Base-by-base conservation (phyloP, 768 basidiomycete genomes). In the Leccinum subgranulosum region DNA sequence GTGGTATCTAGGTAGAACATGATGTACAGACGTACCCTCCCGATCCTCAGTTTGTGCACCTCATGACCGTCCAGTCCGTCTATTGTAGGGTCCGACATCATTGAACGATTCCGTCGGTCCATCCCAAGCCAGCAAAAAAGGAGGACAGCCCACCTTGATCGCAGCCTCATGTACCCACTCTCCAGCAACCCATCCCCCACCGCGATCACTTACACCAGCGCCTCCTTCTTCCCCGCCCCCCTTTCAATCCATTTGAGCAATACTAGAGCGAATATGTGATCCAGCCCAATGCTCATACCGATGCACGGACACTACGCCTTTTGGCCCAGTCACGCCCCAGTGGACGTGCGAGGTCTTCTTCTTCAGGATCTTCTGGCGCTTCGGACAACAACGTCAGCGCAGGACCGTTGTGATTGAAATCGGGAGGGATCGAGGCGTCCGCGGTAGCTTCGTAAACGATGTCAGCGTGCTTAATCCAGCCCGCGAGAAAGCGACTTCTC, bases 401-500 rank as follows among this genome's bases (percentile, higher is more conserved):
- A 0, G 82, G 78, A 1, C 81, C 81, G 62, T 83, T 78, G 50
- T 83, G 75, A 29, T 76, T 63, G 76, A 92, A 85, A 3, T 85
- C 86, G 0, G 96, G 94, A 2, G 96, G 95, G 0, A 95, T 94
- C 10, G 95, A 97, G 2, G 87, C 92, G 67, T 92, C 94, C 45
- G 93, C 91, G 59, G 91, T 84, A 47, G 93, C 97, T 74, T 99
- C 96, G 75, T 96, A 98, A 70, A 98, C 98, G 66, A 99, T 87
- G 17, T 96, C 96, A 2, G 96, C 98, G 74, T 98, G n/a, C n/a
- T n/a, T n/a, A 98, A 73, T 98, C 96, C n/a, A 98, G 23, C 23
- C 23, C 23, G 2, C 23, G 23, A 23, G 23, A 23, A 23, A 23
- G 23, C 23, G 23, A 97, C 61, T 98, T 82, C 73, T 98, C 96